Percentiles rank a stretch among this genome's conserved stretches.
Evolutionary conservation across 768 basidiomycete species (phyloP).

Genomic region (Auricularia heimuer): DNA sequence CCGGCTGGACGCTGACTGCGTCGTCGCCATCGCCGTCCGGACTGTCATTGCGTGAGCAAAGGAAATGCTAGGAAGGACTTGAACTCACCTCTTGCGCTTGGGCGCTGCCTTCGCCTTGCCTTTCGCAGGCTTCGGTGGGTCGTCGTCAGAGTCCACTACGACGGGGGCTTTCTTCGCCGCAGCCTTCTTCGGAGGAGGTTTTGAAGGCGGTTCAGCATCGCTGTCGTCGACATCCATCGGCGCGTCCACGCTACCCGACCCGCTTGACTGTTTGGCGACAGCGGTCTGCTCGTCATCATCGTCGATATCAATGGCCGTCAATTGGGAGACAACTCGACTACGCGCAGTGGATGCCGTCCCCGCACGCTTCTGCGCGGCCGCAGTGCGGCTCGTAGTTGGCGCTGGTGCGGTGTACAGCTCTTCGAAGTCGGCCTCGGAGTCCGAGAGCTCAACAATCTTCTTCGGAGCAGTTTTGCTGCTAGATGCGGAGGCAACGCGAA

Average conservation of each 20-base stretch:
- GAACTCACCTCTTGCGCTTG: conserved; percentile 61
- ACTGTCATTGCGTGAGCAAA: conserved; percentile 16
- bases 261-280: conserved; percentile 11
- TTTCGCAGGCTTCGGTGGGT: conserved; percentile 22
- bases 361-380: conserved; percentile 20
- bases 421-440: conserved; percentile 12
- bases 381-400: conserved; percentile 24
- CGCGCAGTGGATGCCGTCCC: neutral
- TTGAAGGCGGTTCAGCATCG: conserved; percentile 11
- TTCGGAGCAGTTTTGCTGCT: conserved; percentile 33
- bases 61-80: neutral
- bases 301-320: conserved; percentile 36
- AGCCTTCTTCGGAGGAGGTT: conserved; percentile 15
- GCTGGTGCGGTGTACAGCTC: conserved; percentile 7
- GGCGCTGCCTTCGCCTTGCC: conserved; percentile 33
- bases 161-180: conserved; percentile 1
- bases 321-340: neutral
- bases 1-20: conserved; percentile 31
- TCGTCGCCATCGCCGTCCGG: conserved; percentile 29
- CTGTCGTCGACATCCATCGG: conserved; percentile 5
- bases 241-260: neutral
- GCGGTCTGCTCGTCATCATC: conserved; percentile 33
- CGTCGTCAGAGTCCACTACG: conserved; percentile 8
- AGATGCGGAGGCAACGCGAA: conserved; percentile 18
- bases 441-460: conserved; percentile 20